Conservation (phyloP, 495 filamentous ascomycete species). For the Tuber aestivum region DNA sequence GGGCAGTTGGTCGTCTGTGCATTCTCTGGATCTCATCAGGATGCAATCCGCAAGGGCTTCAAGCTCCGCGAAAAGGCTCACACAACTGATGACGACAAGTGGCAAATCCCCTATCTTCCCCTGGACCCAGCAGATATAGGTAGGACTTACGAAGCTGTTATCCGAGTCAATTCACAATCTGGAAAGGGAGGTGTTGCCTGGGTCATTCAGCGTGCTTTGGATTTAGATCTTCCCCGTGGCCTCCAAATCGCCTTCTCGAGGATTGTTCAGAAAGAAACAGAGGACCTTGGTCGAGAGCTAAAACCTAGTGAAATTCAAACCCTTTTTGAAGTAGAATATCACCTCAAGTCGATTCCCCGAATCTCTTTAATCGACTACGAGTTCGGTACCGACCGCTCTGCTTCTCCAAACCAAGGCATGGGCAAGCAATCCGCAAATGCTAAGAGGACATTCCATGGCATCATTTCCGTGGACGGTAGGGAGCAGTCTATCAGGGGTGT, state of each 20-base stretch:
- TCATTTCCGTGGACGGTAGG: slow-evolving; percentile 72
- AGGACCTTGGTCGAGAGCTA: slow-evolving; percentile 71
- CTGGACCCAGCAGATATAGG: slow-evolving; percentile 92
- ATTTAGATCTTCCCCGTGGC: slow-evolving; percentile 88
- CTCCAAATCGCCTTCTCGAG: slow-evolving; percentile 87
- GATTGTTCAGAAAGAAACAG: slow-evolving; percentile 74
- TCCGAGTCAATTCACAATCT: slow-evolving; percentile 93
- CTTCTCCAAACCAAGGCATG: slow-evolving; percentile 63
- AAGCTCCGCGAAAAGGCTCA: slow-evolving; percentile 58
- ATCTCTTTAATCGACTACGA: slow-evolving; percentile 89
- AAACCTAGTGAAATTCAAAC: slow-evolving; percentile 71
- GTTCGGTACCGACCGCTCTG: slow-evolving; percentile 77
- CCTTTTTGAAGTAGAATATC: slow-evolving; percentile 84
- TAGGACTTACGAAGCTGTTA: slow-evolving; percentile 92
- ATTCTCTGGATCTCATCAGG: slow-evolving; percentile 89
- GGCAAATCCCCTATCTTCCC: slow-evolving; percentile 82
- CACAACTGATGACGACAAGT: slow-evolving; percentile 56
- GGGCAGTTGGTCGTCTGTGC: slow-evolving; percentile 83
- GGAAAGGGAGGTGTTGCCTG: slow-evolving; percentile 94
- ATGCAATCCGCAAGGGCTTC: slow-evolving; percentile 98
- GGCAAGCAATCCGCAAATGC: slow-evolving; percentile 71
- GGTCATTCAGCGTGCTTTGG: slow-evolving; percentile 80
- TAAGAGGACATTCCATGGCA: slow-evolving; percentile 77
- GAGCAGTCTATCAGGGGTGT: slow-evolving; percentile 73
- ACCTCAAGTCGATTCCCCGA: slow-evolving; percentile 64